These are phyloP conservation scores for Saturnispora zaruensis DNA, from an alignment of 805 yeast genomes.

Conservation along the genomic window DNA sequence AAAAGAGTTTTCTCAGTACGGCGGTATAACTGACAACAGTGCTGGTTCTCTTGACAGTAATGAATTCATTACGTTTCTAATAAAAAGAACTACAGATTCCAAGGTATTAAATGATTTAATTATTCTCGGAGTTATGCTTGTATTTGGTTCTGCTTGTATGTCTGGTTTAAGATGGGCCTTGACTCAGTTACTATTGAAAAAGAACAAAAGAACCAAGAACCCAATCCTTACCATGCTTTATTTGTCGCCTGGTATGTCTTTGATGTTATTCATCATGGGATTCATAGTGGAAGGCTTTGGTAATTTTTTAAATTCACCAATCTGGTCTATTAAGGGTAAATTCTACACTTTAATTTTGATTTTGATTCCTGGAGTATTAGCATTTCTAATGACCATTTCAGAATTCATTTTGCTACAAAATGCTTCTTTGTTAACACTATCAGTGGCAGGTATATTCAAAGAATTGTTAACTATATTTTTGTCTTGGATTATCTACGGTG, in stretches of 20 bases:
- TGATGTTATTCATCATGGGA: slow-evolving; percentile 54
- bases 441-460: slow-evolving; percentile 88
- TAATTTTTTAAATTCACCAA: slow-evolving; percentile 40
- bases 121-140: slow-evolving; percentile 60
- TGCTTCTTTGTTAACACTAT: slow-evolving; percentile 77
- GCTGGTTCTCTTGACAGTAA: background rate
- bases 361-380: slow-evolving; percentile 75
- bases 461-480: slow-evolving; percentile 76
- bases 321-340: slow-evolving; percentile 61
- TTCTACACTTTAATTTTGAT: slow-evolving; percentile 48
- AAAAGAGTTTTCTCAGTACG: slow-evolving; percentile 16
- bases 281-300: slow-evolving; percentile 59
- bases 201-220: slow-evolving; percentile 50
- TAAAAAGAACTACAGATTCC: background rate
- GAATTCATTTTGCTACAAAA: slow-evolving; percentile 78
- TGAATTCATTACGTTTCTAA: background rate
- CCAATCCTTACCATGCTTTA: slow-evolving; percentile 80
- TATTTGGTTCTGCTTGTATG: slow-evolving; percentile 67
- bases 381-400: slow-evolving; percentile 81
- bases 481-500: slow-evolving; percentile 66
- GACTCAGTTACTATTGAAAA: slow-evolving; percentile 71
- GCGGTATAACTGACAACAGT: slow-evolving; percentile 1
- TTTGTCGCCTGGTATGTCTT: slow-evolving; percentile 77
- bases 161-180: slow-evolving; percentile 94
- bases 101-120: slow-evolving; percentile 13